Conservation (phyloP, 2,329 filamentous ascomycete genomes). For the Clarireedia sp. region DNA sequence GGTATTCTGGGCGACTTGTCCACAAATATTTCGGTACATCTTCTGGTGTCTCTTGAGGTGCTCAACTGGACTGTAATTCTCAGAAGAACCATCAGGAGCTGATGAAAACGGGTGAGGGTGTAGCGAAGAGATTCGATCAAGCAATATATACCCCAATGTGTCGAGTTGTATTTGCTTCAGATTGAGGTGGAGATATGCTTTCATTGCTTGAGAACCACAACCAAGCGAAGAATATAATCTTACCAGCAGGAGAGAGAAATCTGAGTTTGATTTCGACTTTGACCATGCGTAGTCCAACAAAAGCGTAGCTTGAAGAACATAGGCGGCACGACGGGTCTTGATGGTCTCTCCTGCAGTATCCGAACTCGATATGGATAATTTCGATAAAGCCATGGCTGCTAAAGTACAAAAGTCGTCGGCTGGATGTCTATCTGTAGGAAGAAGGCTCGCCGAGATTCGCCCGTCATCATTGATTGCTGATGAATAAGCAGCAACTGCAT, state of each 20-base stretch:
- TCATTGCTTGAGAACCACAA: slow-evolving; percentile 31
- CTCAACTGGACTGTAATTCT: slow-evolving; percentile 18
- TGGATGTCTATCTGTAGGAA: slow-evolving; percentile 29
- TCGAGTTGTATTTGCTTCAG: slow-evolving; percentile 36
- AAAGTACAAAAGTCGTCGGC: slow-evolving; percentile 29
- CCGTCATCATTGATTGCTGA: slow-evolving; percentile 21
- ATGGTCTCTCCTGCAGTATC: slow-evolving; percentile 9
- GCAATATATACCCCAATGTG: slow-evolving; percentile 32
- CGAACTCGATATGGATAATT: slow-evolving; percentile 16
- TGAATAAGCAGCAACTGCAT: slow-evolving; percentile 19
- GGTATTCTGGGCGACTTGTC: slow-evolving; percentile 25
- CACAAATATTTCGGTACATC: slow-evolving; percentile 19
- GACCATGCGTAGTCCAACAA: slow-evolving; percentile 28
- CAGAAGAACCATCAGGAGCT: slow-evolving; percentile 12
- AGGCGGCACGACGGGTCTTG: slow-evolving; percentile 11
- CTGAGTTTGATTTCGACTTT: slow-evolving; percentile 33
- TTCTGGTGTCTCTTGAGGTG: slow-evolving; percentile 25
- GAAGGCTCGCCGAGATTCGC: slow-evolving; percentile 21
- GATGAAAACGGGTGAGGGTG: slow-evolving; percentile 30
- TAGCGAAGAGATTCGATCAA: slow-evolving; percentile 33
- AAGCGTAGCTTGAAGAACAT: slow-evolving; percentile 26
- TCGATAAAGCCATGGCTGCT: slow-evolving; percentile 27
- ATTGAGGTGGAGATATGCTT: slow-evolving; percentile 30
- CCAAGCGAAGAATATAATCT: slow-evolving; percentile 32
- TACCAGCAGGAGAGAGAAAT: slow-evolving; percentile 32